A percentile compares a stretch with the other conserved stretches of the same genome.
phyloP scores from a whole-genome alignment of 2,329 filamentous ascomycete genomes.

The Fusarium sp. region DNA sequence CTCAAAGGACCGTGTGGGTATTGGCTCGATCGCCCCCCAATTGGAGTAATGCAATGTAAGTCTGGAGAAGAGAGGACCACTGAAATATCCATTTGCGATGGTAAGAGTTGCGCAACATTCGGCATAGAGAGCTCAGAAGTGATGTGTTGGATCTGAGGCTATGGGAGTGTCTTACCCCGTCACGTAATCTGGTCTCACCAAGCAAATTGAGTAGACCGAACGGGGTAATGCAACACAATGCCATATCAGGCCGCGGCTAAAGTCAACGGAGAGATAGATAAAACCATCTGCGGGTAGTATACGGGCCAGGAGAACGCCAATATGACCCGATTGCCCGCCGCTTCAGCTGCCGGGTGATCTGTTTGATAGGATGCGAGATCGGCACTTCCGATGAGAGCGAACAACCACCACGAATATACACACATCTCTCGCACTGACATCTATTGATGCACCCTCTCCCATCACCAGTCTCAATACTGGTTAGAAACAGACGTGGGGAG shows the following conservation, averaged over 20 bases:
- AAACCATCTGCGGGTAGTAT: not conserved
- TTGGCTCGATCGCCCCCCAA: constrained; percentile 40
- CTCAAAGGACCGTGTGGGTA: constrained; percentile 34
- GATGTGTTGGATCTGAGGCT: not conserved
- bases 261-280: not conserved
- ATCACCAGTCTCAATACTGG: constrained; percentile 7
- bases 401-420: not conserved
- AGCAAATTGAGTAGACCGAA: not conserved
- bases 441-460: constrained; percentile 4
- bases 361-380: constrained; percentile 31
- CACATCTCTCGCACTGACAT: not conserved
- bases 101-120: constrained; percentile 14
- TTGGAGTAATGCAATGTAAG: constrained; percentile 31
- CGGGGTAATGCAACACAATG: not conserved
- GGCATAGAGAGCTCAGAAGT: constrained; percentile 11
- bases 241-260: not conserved
- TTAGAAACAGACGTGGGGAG: not conserved
- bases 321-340: constrained; percentile 9
- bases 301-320: not conserved
- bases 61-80: constrained; percentile 20
- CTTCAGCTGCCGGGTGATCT: constrained; percentile 20
- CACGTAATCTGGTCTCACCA: not conserved
- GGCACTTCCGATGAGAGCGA: constrained; percentile 28
- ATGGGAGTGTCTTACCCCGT: not conserved
- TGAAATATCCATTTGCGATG: not conserved